Base-by-base conservation (phyloP, 164 flowering plant species). In the Pachysandra terminalis region DNA sequence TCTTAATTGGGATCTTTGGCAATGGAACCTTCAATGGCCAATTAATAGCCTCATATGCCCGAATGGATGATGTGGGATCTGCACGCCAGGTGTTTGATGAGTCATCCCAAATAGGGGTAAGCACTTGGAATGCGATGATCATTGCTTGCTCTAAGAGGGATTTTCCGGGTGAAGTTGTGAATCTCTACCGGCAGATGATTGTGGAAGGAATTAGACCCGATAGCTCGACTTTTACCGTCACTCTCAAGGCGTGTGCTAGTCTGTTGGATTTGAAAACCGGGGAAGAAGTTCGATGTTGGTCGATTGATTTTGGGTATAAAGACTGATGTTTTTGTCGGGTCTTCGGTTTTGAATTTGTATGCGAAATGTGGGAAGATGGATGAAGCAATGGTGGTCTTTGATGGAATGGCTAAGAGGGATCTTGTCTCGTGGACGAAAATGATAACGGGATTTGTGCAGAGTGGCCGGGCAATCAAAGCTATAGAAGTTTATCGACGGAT, bases 211-310 rank as follows among this genome's bases (percentile, higher is more conserved):
- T 75, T 21, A 79, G 65, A 51, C 86, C 86, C 1, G 86, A 85
- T 68, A 85, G 88, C 78, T 85, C 88, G 2, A 80, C 84, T 32
- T 86, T 83, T 65, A 85, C 88, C 0, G 73, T 83, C 19, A 77
- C 81, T 1, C 59, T 86, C 35, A 85, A 85, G 73, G 87, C 89
- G 12, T 86, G 89, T 25, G 52, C 79, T 0, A 72, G 69, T 65
- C 64, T 75, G 78, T 56, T 56, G 69, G 82, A 80, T 63, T 70
- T 79, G 73, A 69, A 74, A 54, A 59, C 51, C 69, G 88, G 90
- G 0, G 83, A 66, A 61, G 74, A 72, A 35, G 74, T 83, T 32
- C 72, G 83, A 72, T 14, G 54, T 22, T 56, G 49, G 23, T 88
- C 84, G 1, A 70, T 72, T 40, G 81, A 72, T 24, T 72, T 53